phyloP scores from a whole-genome alignment of 2,329 filamentous ascomycete species.

The Ceratocystis ficicola region DNA sequence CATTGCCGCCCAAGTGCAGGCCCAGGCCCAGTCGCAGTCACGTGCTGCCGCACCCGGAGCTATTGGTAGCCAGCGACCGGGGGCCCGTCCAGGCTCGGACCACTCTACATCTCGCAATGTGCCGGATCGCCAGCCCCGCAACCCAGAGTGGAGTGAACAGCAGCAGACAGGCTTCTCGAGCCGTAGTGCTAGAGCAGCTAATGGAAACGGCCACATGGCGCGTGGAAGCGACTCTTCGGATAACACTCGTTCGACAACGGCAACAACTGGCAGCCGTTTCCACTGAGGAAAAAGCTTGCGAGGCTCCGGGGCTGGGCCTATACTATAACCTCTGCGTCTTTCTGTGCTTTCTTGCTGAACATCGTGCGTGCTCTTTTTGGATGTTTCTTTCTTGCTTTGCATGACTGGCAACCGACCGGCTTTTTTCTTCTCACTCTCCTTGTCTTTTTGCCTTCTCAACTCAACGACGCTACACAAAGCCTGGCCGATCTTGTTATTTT shows the following conservation, averaged over 20 bases:
- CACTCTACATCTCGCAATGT: constrained; percentile 33
- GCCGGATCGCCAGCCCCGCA: constrained; percentile 52
- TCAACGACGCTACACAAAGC: background rate
- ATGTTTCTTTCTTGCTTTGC: no score
- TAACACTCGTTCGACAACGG: constrained; percentile 32
- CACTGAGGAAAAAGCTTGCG: constrained; percentile 12
- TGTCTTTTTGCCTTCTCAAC: background rate
- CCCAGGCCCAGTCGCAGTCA: constrained; percentile 23
- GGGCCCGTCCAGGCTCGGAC: constrained; percentile 23
- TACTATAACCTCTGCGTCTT: background rate
- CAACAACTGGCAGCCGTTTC: constrained; percentile 27
- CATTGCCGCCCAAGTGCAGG: constrained; percentile 23
- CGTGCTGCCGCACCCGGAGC: constrained; percentile 43
- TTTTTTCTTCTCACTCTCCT: background rate
- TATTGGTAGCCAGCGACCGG: constrained; percentile 53
- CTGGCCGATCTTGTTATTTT: background rate
- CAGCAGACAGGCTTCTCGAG: constrained; percentile 40
- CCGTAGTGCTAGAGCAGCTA: constrained; percentile 33
- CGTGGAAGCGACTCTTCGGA: constrained; percentile 45
- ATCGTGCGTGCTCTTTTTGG: background rate
- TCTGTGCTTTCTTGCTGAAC: constrained; percentile 8
- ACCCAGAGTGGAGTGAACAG: constrained; percentile 47
- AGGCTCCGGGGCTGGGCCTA: no score
- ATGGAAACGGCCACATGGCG: constrained; percentile 48
- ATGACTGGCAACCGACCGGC: background rate